Evolutionary conservation across 139 green algal species (phyloP).

Genomic region (Asterochloris sp.): DNA sequence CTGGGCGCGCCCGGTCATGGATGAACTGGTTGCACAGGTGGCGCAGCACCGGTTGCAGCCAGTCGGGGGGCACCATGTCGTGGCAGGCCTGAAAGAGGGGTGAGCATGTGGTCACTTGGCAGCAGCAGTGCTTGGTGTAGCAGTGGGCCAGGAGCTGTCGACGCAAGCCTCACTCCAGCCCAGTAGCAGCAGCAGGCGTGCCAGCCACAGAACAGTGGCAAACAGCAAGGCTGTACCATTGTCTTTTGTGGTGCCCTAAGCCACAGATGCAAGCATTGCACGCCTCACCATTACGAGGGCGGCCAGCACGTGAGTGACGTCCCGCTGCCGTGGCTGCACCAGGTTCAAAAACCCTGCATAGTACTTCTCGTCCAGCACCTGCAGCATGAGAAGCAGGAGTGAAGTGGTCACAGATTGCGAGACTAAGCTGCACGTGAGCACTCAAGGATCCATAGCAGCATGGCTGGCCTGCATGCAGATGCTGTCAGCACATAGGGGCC

Average conservation of each 20-base stretch:
- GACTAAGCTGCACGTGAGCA: too few species aligned
- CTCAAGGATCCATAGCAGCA: too few species aligned
- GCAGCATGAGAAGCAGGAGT: too few species aligned
- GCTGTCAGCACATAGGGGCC: too few species aligned
- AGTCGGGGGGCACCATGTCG: conserved; percentile 90
- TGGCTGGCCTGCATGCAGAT: too few species aligned
- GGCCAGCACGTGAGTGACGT: conserved; percentile 85
- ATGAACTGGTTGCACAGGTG: conserved; percentile 97
- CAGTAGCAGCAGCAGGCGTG: neutral
- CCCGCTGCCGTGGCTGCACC: conserved; percentile 69
- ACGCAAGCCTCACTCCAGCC: neutral
- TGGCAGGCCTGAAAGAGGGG: conserved; percentile 66
- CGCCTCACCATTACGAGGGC: conserved; percentile 51
- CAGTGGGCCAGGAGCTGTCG: neutral
- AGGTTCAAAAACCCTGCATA: conserved; percentile 92
- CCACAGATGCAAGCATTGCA: too few species aligned
- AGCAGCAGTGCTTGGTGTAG: neutral
- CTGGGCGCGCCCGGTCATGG: conserved; percentile 77
- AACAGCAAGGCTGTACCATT: neutral
- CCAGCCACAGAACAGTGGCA: neutral
- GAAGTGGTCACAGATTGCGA: too few species aligned
- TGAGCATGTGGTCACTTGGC: neutral
- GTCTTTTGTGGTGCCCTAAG: too few species aligned
- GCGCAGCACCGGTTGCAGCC: conserved; percentile 78
- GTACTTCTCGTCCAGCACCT: conserved; percentile 74